A percentile compares a stretch with the other conserved stretches of the same genome.
These are phyloP conservation scores for Penicillium griseofulvum DNA, from an alignment of 2,329 filamentous ascomycete species.

Conservation along the genomic window DNA sequence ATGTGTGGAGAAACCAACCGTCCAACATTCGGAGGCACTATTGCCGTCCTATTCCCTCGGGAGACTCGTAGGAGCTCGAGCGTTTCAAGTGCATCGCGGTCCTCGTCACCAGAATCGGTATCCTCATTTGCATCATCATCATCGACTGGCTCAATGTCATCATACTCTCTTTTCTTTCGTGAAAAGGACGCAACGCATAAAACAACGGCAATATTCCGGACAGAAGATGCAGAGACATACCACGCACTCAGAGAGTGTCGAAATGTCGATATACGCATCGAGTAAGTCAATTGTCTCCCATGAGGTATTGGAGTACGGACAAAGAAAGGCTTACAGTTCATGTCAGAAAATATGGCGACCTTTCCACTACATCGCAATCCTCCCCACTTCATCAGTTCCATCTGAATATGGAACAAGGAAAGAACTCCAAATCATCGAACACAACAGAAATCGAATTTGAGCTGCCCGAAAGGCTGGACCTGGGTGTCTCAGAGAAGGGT, in stretches of 20 bases:
- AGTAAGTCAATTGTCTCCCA: conserved; percentile 22
- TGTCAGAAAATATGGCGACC: conserved; percentile 28
- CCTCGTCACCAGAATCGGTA: conserved; percentile 22
- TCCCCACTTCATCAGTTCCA: conserved; percentile 30
- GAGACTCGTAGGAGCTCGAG: conserved; percentile 1
- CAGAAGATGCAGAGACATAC: conserved; percentile 23
- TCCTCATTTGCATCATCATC: conserved; percentile 16
- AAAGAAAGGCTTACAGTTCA: background rate
- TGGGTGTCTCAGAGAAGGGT: conserved; percentile 35
- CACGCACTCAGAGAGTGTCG: conserved; percentile 18
- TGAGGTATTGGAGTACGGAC: background rate
- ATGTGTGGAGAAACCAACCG: conserved; percentile 52
- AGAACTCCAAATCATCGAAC: background rate
- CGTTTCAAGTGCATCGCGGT: conserved; percentile 10
- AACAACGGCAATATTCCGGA: conserved; percentile 29
- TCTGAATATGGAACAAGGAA: conserved; percentile 16
- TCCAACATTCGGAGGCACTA: conserved; percentile 43
- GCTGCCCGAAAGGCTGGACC: conserved; percentile 31
- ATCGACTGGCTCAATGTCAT: conserved; percentile 15
- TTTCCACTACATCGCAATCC: conserved; percentile 15
- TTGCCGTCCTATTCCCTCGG: conserved; percentile 34
- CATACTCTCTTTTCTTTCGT: conserved; percentile 34
- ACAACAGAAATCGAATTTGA: conserved; percentile 25
- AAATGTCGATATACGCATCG: conserved; percentile 32
- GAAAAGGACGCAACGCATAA: conserved; percentile 14